A percentile compares a stretch with the other conserved stretches of the same genome.
Evolutionary conservation across 306 rosid genomes (phyloP).

Genomic region (Cicer yamashitae): DNA sequence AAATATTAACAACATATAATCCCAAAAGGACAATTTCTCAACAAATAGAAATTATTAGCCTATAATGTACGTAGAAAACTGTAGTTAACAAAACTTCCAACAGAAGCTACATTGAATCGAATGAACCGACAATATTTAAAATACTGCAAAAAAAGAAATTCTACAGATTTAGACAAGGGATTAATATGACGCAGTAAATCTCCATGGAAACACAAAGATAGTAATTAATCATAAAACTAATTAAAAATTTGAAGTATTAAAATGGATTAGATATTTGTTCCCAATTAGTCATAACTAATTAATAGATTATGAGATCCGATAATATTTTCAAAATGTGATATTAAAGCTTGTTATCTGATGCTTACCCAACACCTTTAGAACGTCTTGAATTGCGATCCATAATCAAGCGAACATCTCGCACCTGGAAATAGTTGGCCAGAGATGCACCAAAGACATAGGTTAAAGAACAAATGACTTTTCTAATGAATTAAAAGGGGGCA

Average conservation of each 20-base stretch:
- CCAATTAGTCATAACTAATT: neutral
- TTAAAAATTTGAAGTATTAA: neutral
- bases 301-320: neutral
- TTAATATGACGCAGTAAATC: neutral
- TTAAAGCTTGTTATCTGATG: slow-evolving; percentile 27
- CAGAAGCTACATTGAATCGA: neutral
- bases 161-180: neutral
- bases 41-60: no score
- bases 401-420: slow-evolving; percentile 96
- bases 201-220: neutral
- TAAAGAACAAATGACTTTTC: slow-evolving; percentile 19
- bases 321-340: neutral
- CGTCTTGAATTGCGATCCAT: slow-evolving; percentile 98
- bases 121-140: neutral
- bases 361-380: slow-evolving; percentile 98
- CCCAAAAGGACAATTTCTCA: no score
- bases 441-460: slow-evolving; percentile 12
- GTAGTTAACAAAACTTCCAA: neutral
- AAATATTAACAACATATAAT: no score
- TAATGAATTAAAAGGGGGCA: neutral
- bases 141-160: neutral
- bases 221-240: neutral
- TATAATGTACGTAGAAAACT: neutral
- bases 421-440: slow-evolving; percentile 56
- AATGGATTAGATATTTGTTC: neutral